Evolutionary conservation across 257 asterid species (phyloP).

Genomic region (Gentiana dahurica): DNA sequence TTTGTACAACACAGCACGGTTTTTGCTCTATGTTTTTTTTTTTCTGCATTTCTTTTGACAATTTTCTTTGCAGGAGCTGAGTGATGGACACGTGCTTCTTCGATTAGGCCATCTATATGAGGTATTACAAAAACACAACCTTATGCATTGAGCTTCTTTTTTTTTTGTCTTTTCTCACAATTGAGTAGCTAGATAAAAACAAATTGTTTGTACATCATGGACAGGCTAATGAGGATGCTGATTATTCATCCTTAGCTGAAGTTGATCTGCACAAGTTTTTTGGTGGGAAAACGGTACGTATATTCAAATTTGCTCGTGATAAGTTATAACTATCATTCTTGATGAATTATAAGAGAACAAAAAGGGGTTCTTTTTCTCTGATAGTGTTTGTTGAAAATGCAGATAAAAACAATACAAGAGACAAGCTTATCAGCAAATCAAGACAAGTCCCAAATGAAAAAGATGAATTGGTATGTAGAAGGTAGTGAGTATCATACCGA

Average conservation of each 20-base stretch:
- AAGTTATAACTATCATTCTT: no score
- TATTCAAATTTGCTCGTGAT: background rate
- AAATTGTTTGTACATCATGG: background rate
- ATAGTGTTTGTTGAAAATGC: slow-evolving; percentile 1
- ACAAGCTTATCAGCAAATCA: slow-evolving; percentile 79
- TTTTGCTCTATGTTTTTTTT: background rate
- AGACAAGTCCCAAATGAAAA: slow-evolving; percentile 54
- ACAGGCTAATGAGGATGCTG: slow-evolving; percentile 72
- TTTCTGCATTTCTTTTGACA: slow-evolving; percentile 7
- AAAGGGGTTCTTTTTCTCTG: no score
- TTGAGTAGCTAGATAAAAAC: no score
- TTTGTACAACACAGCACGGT: background rate
- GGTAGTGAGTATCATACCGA: slow-evolving; percentile 13
- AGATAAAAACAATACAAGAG: slow-evolving; percentile 49
- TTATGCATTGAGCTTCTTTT: background rate
- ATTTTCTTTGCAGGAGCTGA: slow-evolving; percentile 41
- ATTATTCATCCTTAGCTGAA: slow-evolving; percentile 45
- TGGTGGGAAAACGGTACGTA: slow-evolving; percentile 44
- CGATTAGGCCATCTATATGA: slow-evolving; percentile 85
- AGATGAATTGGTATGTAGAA: slow-evolving; percentile 44
- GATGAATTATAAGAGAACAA: no score
- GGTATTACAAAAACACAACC: slow-evolving; percentile 23
- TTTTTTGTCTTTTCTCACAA: background rate
- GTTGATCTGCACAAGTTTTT: slow-evolving; percentile 66
- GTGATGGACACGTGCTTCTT: slow-evolving; percentile 47